Conservation (phyloP, 1,284 basidiomycete species). For the Anthracocystis setariae region DNA sequence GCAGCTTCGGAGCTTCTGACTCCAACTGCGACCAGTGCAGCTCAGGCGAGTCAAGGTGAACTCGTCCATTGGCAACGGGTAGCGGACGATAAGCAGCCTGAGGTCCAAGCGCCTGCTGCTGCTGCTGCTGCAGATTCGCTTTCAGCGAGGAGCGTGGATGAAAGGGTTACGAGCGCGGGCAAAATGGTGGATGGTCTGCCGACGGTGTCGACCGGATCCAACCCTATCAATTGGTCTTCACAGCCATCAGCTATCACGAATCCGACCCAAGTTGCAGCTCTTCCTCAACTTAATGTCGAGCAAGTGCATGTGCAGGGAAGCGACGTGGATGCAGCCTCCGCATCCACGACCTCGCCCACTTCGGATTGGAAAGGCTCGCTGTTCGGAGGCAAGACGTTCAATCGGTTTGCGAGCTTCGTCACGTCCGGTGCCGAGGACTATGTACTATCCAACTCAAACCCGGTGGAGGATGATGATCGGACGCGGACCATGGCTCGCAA, state of each 20-base stretch:
- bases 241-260: neutral
- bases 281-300: neutral
- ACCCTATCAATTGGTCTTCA: slow-evolving; percentile 31
- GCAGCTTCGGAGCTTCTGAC: slow-evolving; percentile 2
- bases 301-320: neutral
- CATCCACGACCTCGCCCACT: slow-evolving; percentile 2
- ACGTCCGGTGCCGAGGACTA: slow-evolving; percentile 81
- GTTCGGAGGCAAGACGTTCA: slow-evolving; percentile 79
- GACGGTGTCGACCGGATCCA: slow-evolving; percentile 8
- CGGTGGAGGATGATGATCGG: slow-evolving; percentile 34
- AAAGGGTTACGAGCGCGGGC: neutral
- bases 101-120: neutral
- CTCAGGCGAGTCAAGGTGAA: slow-evolving; percentile 2
- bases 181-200: slow-evolving; percentile 30
- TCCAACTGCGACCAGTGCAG: slow-evolving; percentile 12
- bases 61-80: slow-evolving; percentile 13
- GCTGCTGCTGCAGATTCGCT: too few relatives aligned
- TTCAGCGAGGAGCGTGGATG: too few relatives aligned
- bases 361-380: slow-evolving; percentile 65
- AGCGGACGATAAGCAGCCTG: neutral
- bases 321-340: neutral
- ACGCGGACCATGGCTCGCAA: slow-evolving; percentile 31
- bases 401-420: slow-evolving; percentile 84
- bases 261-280: neutral
- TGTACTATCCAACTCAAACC: slow-evolving; percentile 37